Evolutionary conservation across 2,329 filamentous ascomycete species (phyloP).

Genomic region (Didymellaceae sp.): DNA sequence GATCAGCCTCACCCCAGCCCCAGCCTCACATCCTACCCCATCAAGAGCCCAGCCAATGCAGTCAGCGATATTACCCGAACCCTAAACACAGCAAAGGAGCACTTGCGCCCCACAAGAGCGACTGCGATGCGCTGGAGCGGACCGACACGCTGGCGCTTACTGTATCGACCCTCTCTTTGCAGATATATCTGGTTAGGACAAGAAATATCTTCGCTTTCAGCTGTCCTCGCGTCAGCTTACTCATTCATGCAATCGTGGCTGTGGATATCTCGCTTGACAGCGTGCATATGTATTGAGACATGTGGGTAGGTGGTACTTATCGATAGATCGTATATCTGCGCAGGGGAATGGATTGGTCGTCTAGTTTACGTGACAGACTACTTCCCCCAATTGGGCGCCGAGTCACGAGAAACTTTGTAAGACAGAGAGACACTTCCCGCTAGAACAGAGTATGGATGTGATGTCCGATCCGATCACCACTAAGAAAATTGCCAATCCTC

Average conservation of each 20-base stretch:
- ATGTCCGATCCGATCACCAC: too few species aligned
- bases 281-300: background rate
- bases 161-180: too few species aligned
- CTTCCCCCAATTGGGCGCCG: too few species aligned
- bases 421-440: too few species aligned
- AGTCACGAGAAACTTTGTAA: too few species aligned
- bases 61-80: conserved; percentile 9
- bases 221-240: conserved; percentile 15
- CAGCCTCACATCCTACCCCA: conserved; percentile 3
- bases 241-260: background rate
- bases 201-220: background rate
- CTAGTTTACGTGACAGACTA: too few species aligned
- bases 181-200: too few species aligned
- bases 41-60: too few species aligned
- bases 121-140: conserved; percentile 7
- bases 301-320: conserved; percentile 8
- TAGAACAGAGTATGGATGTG: too few species aligned
- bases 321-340: conserved; percentile 16
- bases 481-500: too few species aligned
- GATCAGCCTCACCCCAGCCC: conserved; percentile 2
- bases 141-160: conserved; percentile 19
- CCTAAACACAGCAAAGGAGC: conserved; percentile 2
- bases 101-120: conserved; percentile 1
- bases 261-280: conserved; percentile 1
- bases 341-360: background rate